Percentiles rank a stretch among this genome's conserved stretches.
Evolutionary conservation across 73 alveolate genomes (phyloP).

Genomic region (Loxodes magnus): DNA sequence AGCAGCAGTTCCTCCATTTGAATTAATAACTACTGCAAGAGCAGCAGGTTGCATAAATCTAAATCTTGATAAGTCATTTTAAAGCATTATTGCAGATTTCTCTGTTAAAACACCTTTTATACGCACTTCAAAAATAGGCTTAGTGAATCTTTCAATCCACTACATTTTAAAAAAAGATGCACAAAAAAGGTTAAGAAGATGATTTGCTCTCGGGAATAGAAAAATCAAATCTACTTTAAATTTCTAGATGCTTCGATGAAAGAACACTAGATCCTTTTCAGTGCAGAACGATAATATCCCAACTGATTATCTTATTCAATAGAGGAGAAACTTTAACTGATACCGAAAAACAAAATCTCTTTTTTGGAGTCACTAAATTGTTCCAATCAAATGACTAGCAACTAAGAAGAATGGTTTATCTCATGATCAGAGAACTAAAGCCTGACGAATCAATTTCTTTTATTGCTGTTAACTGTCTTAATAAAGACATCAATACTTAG

Average conservation of each 20-base stretch:
- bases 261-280: conserved; percentile 39
- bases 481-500: conserved; percentile 57
- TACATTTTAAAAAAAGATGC: not conserved
- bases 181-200: not conserved
- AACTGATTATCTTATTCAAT: conserved; percentile 51
- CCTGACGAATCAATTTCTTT: conserved; percentile 72
- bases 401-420: conserved; percentile 43
- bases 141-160: no score
- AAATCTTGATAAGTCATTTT: no score
- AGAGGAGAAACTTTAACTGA: conserved; percentile 64
- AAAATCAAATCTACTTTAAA: conserved; percentile 31
- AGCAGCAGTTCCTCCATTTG: conserved; percentile 34
- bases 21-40: conserved; percentile 23
- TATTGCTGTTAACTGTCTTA: conserved; percentile 61
- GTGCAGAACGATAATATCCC: conserved; percentile 50
- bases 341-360: conserved; percentile 48
- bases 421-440: conserved; percentile 51
- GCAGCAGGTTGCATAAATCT: conserved; percentile 22
- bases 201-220: conserved; percentile 34
- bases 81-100: no score
- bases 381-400: conserved; percentile 47
- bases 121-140: no score
- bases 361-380: conserved; percentile 60
- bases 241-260: conserved; percentile 57
- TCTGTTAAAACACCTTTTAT: no score